phyloP scores from a whole-genome alignment of 2,329 filamentous ascomycete genomes.

The Dactylellina parvicollis region DNA sequence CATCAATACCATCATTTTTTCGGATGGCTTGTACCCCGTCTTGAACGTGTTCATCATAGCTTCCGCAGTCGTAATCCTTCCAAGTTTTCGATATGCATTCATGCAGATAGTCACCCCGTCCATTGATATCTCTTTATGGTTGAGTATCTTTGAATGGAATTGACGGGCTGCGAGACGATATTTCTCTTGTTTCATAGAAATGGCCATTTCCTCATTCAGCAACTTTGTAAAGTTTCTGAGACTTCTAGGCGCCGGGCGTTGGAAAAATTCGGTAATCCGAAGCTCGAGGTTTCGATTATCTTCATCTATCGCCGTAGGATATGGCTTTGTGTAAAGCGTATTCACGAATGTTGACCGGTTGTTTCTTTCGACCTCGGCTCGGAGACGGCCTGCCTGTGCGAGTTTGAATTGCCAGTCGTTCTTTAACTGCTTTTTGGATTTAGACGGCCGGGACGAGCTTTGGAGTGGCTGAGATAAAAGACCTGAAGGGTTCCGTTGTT shows the following conservation, averaged over 20 bases:
- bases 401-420: constrained; percentile 35
- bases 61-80: constrained; percentile 28
- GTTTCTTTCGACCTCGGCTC: constrained; percentile 23
- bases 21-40: constrained; percentile 20
- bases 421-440: constrained; percentile 25
- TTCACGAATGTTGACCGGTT: constrained; percentile 10
- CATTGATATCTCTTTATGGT: not conserved
- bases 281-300: constrained; percentile 26
- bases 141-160: constrained; percentile 3
- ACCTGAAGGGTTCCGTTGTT: constrained; percentile 7
- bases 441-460: not conserved
- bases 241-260: not conserved
- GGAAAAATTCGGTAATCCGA: constrained; percentile 8
- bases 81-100: constrained; percentile 25
- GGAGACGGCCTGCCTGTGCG: constrained; percentile 22
- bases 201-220: not conserved
- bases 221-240: not conserved
- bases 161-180: constrained; percentile 1
- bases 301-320: constrained; percentile 27
- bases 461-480: constrained; percentile 20
- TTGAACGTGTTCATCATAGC: constrained; percentile 37
- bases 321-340: constrained; percentile 14
- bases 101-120: not conserved
- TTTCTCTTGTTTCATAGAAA: not conserved
- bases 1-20: constrained; percentile 31